Evolutionary conservation across 192 early-diverging fungal species (phyloP).

Genomic region (Backusella macrospora): DNA sequence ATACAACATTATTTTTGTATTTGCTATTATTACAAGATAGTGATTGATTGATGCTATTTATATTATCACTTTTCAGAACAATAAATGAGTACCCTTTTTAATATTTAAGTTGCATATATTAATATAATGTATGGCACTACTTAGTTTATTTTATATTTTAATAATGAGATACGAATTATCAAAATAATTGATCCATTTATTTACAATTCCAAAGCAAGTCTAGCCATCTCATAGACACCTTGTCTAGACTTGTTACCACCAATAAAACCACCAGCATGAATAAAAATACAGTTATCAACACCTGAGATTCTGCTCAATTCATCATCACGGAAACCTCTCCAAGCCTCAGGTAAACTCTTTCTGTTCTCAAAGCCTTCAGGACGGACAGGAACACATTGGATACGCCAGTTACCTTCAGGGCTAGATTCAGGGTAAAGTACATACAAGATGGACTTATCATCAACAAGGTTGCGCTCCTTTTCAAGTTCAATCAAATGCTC

Average conservation of each 20-base stretch:
- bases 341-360: conserved; percentile 77
- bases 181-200: background rate
- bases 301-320: conserved; percentile 77
- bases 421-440: conserved; percentile 77
- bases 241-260: conserved; percentile 70
- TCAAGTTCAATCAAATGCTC: conserved; percentile 81
- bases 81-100: background rate
- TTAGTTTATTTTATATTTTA: conserved; percentile 6
- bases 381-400: conserved; percentile 70
- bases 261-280: conserved; percentile 71
- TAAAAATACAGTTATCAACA: conserved; percentile 82
- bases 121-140: background rate
- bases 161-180: background rate
- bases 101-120: background rate
- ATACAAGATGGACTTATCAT: conserved; percentile 63
- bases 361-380: conserved; percentile 68
- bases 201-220: conserved; percentile 54
- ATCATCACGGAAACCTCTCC: conserved; percentile 83
- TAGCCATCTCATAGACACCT: conserved; percentile 72
- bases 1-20: too few species aligned
- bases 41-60: too few species aligned
- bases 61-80: background rate
- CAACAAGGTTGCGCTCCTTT: conserved; percentile 53
- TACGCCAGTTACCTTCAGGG: conserved; percentile 65
- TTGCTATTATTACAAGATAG: too few species aligned